Evolutionary conservation across 139 green algal genomes (phyloP).

Genomic region (Haematococcus sp.): DNA sequence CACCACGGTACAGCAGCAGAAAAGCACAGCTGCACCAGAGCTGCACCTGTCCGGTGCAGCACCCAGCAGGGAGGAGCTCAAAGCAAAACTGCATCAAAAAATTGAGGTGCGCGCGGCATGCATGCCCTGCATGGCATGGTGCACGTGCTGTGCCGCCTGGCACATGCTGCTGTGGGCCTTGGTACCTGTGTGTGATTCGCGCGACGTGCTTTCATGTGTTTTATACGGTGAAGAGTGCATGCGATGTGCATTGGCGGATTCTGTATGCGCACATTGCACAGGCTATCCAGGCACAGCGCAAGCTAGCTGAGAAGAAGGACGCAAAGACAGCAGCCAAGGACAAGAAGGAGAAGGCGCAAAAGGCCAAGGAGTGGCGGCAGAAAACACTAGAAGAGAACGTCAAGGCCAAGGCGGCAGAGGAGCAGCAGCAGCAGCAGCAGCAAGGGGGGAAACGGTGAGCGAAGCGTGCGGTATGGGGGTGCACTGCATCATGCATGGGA

Average conservation of each 20-base stretch:
- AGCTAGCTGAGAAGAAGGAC: background rate
- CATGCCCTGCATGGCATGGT: background rate
- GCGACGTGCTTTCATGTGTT: too few relatives aligned
- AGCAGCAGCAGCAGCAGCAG: constrained; percentile 27
- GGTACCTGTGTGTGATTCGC: too few relatives aligned
- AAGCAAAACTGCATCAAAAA: constrained; percentile 55
- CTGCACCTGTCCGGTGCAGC: constrained; percentile 26
- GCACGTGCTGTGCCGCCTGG: too few relatives aligned
- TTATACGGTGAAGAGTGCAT: too few relatives aligned
- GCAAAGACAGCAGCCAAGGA: background rate
- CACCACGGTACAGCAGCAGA: background rate
- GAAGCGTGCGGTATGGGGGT: constrained; percentile 16
- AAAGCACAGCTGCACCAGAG: constrained; percentile 19
- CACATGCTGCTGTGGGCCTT: too few relatives aligned
- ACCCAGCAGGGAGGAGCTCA: constrained; percentile 51
- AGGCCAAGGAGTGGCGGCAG: constrained; percentile 46
- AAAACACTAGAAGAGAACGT: constrained; percentile 27
- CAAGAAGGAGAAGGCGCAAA: constrained; percentile 6
- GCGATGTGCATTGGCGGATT: too few relatives aligned
- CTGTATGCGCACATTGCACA: background rate
- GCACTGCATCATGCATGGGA: background rate
- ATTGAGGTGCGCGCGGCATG: constrained; percentile 40
- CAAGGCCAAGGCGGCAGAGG: constrained; percentile 24
- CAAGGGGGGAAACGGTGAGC: constrained; percentile 22
- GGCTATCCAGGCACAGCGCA: background rate